A percentile compares a stretch with the other conserved stretches of the same genome.
These are phyloP conservation scores for Orbilia javanica DNA, from an alignment of 2,329 filamentous ascomycete species.

Conservation along the genomic window DNA sequence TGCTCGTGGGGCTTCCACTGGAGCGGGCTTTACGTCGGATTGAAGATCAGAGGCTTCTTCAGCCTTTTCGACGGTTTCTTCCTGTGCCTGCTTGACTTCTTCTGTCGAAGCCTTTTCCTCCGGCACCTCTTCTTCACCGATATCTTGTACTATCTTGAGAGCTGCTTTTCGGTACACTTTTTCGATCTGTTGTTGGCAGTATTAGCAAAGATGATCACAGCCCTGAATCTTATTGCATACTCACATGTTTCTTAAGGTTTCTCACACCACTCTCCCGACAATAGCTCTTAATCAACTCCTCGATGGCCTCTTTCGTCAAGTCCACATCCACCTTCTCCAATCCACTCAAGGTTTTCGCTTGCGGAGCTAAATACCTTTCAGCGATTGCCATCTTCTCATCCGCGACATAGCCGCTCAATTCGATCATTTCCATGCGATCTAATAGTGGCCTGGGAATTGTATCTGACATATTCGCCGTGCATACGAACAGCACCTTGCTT, in stretches of 20 bases:
- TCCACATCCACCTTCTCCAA: constrained; percentile 90
- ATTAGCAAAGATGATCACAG: constrained; percentile 13
- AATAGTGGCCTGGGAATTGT: constrained; percentile 94
- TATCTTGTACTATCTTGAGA: constrained; percentile 93
- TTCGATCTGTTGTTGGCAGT: constrained; percentile 74
- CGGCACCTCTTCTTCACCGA: constrained; percentile 84
- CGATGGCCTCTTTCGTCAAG: constrained; percentile 87
- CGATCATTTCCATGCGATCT: constrained; percentile 97
- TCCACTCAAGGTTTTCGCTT: constrained; percentile 93
- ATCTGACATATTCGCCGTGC: constrained; percentile 98
- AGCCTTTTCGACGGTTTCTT: constrained; percentile 60
- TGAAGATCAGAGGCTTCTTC: constrained; percentile 63
- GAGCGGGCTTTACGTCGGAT: constrained; percentile 70
- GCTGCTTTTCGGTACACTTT: constrained; percentile 98
- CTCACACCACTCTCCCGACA: constrained; percentile 96
- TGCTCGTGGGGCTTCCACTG: constrained; percentile 76
- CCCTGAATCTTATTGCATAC: constrained; percentile 22
- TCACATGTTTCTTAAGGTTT: constrained; percentile 90
- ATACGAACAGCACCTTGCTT: constrained; percentile 97
- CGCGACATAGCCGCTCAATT: constrained; percentile 93
- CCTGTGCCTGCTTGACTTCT: constrained; percentile 70
- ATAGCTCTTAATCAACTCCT: constrained; percentile 98
- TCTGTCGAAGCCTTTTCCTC: constrained; percentile 86
- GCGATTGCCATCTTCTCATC: constrained; percentile 99
- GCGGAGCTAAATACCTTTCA: constrained; percentile 88